Conservation (phyloP, 108 stramenopile species). For the Epithemia pelagica region DNA sequence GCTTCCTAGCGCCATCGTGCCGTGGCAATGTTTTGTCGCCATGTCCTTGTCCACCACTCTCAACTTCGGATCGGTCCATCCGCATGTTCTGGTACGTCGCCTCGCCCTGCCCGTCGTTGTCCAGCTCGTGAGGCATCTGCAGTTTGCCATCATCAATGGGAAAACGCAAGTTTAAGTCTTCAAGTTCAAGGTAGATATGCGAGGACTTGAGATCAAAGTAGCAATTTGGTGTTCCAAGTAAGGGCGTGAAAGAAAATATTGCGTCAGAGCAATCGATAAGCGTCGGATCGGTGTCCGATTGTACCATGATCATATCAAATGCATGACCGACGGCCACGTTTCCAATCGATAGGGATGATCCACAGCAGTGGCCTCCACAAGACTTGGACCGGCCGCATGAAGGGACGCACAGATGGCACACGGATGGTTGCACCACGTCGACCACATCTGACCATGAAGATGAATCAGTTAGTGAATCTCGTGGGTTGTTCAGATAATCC, state of each 20-base stretch:
- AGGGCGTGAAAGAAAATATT: background rate
- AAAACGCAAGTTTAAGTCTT: background rate
- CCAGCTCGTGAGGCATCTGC: background rate
- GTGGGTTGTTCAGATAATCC: background rate
- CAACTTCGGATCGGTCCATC: background rate
- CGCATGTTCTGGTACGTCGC: background rate
- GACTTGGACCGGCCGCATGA: background rate
- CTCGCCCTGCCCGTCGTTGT: background rate
- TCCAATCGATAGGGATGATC: background rate
- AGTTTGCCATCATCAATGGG: slow-evolving; percentile 3
- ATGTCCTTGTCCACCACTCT: background rate
- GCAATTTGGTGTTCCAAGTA: background rate
- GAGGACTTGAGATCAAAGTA: background rate
- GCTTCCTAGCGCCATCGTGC: background rate
- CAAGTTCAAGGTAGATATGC: background rate
- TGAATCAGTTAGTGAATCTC: background rate
- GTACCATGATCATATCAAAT: background rate
- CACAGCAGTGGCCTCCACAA: background rate
- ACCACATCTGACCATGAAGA: background rate
- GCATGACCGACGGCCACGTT: background rate
- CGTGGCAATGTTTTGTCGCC: background rate
- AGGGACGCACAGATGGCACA: background rate
- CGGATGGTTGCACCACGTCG: background rate
- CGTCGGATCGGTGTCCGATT: background rate
- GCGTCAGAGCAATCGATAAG: background rate